Base-by-base conservation (phyloP, 2,329 filamentous ascomycete genomes). In the Exophiala lecanii-corni region DNA sequence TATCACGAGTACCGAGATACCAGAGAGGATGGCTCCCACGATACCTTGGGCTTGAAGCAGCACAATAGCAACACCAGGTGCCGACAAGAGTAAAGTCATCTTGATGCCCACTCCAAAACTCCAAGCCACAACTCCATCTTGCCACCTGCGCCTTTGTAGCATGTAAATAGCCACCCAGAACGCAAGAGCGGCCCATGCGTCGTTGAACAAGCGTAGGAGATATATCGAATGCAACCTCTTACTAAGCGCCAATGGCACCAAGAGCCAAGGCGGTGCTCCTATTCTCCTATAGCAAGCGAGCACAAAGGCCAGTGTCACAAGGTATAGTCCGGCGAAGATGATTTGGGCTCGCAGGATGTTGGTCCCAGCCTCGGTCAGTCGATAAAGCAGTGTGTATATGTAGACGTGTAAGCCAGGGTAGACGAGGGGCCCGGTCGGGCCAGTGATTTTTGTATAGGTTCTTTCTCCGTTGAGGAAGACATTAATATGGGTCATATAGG, bases 331-430 rank as follows among this genome's bases (percentile, higher is more conserved):
- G 0, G 78, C 83, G 67, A 98, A 98, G 2, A 96, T 67, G 54
- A 82, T 75, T 65, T 98, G 92, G n/a, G 87, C 91, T 35, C 82
- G 64, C 9, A 81, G 63, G 39, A 97, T 87, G 62, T 97, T 73
- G 39, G 67, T 74, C 4, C 92, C 92, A 46, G 81, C 65, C 59
- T 85, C 72, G 9, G 92, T 97, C 44, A 94, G 56, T 59, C 79
- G 67, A 68, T 94, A 89, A 9, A 98, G 75, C 2, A 74, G 70
- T 28, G 81, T 83, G 69, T 96, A 98, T 53, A 86, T 84, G 73
- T 94, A 94, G 52, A 98, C 85, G 67, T 98, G 92, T 3, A 82
- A 85, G 25, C 88, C 92, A 15, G 92, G 92, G 67, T 98, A 98
- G 47, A 98, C 92, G 38, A 97, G 74, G 2, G 92, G 92, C 1